These are phyloP conservation scores for Hepatocystis sp. DNA, from an alignment of 169 alveolate species.

Conservation along the genomic window DNA sequence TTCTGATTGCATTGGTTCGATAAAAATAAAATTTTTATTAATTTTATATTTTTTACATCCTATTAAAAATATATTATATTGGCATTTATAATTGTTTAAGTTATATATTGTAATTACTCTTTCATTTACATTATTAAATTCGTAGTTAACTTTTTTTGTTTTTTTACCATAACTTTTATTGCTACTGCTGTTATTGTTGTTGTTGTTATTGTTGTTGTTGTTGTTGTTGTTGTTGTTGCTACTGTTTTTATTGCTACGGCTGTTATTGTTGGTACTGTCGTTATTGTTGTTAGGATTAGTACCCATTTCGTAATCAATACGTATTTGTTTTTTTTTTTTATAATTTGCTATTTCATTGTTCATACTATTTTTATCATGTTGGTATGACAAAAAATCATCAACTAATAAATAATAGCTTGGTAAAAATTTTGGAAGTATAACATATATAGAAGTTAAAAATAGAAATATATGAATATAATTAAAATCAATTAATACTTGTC, in stretches of 20 bases:
- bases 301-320: too few relatives aligned
- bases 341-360: conserved; percentile 20
- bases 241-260: too few relatives aligned
- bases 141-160: too few relatives aligned
- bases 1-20: conserved; percentile 45
- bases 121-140: neutral
- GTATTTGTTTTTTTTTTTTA: too few relatives aligned
- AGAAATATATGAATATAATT: conserved; percentile 55
- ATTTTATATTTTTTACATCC: conserved; percentile 48
- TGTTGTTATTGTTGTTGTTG: too few relatives aligned
- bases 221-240: too few relatives aligned
- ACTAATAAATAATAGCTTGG: conserved; percentile 43
- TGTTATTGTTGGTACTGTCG: too few relatives aligned
- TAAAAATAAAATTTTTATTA: conserved; percentile 7
- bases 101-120: conserved; percentile 49
- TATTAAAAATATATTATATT: conserved; percentile 36
- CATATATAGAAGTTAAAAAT: conserved; percentile 39
- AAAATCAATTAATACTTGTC: conserved; percentile 31
- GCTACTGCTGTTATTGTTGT: too few relatives aligned
- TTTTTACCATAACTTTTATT: too few relatives aligned
- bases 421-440: conserved; percentile 53
- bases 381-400: conserved; percentile 47
- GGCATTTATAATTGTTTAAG: conserved; percentile 37
- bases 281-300: too few relatives aligned
- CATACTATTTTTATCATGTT: conserved; percentile 9